Evolutionary conservation across 2,329 filamentous ascomycete species (phyloP), one percentile per base, ranked within the genome.

Genomic region (Fusarium scirpi): DNA sequence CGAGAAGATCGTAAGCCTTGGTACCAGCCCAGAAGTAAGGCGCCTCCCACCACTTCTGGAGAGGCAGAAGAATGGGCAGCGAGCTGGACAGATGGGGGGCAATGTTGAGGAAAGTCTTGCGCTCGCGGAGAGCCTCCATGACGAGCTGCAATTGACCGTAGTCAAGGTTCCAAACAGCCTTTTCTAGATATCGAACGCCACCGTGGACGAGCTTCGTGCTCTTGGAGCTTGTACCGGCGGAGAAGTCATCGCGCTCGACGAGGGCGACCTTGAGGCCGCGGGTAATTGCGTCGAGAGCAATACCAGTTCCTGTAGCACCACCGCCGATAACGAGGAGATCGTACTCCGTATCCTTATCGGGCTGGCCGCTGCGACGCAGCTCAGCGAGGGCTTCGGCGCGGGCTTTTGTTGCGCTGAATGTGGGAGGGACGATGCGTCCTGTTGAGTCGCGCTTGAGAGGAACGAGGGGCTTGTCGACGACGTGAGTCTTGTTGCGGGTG

Each of bases 161-260:
- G 80, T 96, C 92, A 75, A 95, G 84, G 78, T 94, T 92, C 90
- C 90, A 94, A 52, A 96, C 89, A 58, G 92, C 92, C 84, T 96
- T 96, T 80, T 96, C 93, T 62, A 96, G 85, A 78, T 95, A 96
- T 71, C 92, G 88, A 64, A 96, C 93, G 76, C 92, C 92, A 72
- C 92, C 92, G 80, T 96, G 92, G 20, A 96, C 93, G 56, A 96
- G 85, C 82, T 96, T 96, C 51, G 92, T 96, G 82, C 91, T 94
- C 84, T 95, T 95, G 80, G 91, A 93, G 83, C 91, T 94, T 43
- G 92, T 95, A 30, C 93, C 92, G 67, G 90, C 87, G 74, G 90
- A 91, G 79, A 95, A 96, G 80, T 96, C 92, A 79, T 95, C 93
- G 67, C 92, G 86, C 82, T 96, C 92, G 18, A 96, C 91, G 53